Evolutionary conservation across 2,329 filamentous ascomycete species (phyloP), one percentile per base, ranked within the genome.

Genomic region (Penicillium janthinellum): DNA sequence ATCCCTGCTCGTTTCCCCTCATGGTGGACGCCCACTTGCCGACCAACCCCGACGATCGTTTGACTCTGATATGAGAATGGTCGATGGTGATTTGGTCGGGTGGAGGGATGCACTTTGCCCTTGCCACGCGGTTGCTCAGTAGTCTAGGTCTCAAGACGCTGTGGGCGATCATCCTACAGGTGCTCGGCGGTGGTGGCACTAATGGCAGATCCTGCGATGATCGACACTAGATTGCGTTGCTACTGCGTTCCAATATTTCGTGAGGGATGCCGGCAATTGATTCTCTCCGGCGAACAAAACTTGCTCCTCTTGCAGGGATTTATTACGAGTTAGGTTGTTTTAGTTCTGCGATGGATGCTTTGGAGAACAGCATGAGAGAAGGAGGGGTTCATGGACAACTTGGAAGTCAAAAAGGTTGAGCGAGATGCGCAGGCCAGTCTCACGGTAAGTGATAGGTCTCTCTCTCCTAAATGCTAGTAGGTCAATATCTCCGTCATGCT

Each of bases 191-290:
- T 35, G 49, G 49, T 42, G 37, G 39, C 47, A 42, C 61, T 63
- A 62, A 60, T 41, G 56, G 61, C 41, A 53, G 63, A 66, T 66
- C 64, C 58, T 61, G 38, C 41, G 57, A 44, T 58, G 61, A 65
- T 65, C 64, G 59, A 59, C 61, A 3, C 31, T 50, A 34, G 44
- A 39, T 22, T 22, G 39, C 17, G 38, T 41, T 31, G 15, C 10
- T 49, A 45, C 25, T 52, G 41, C 52, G 38, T 17, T 41, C 20
- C 20, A 20, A 22, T 22, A 44, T 17, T 41, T 53, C 25, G 37
- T 42, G 49, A 59, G 34, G 38, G 25, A 54, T 60, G 54, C 47
- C 61, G 61, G 63, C 42, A 64, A 59, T 62, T 51, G 44, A 12
- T 55, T 59, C 17, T 64, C 49, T 54, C 61, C 41, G 38, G 12